Evolutionary conservation across 306 rosid species (phyloP).

Genomic region (Morella rubra): DNA sequence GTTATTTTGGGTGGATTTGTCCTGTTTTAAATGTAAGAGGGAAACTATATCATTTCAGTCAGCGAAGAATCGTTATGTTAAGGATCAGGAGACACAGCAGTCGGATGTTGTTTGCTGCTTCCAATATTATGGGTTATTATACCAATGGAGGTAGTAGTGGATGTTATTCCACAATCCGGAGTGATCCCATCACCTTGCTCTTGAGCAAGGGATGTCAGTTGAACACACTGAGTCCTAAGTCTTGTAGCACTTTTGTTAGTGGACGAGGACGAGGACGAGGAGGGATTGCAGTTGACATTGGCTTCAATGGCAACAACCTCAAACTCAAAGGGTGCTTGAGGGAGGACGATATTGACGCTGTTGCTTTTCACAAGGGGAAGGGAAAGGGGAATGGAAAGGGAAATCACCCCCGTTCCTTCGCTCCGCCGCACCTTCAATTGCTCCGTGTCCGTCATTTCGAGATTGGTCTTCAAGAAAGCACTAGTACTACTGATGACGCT

Average conservation of each 20-base stretch:
- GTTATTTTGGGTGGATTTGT: neutral
- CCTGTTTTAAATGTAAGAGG: no score
- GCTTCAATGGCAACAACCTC: neutral
- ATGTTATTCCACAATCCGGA: neutral
- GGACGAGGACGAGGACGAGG: neutral
- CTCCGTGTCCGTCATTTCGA: slow-evolving; percentile 34
- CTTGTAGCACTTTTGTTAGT: neutral
- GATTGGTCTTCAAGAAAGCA: slow-evolving; percentile 16
- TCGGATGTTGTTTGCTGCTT: neutral
- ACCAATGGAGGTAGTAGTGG: neutral
- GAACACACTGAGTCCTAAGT: neutral
- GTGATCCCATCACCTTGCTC: neutral
- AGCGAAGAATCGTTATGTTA: neutral
- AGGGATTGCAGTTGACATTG: neutral
- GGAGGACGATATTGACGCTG: neutral
- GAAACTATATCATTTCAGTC: no score
- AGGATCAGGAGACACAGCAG: neutral
- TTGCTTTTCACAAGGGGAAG: neutral
- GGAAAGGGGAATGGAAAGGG: no score
- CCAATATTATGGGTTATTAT: neutral
- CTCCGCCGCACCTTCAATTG: neutral
- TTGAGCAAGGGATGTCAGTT: neutral
- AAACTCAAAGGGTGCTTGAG: neutral
- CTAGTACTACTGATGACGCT: neutral
- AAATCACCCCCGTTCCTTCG: neutral